These are phyloP conservation scores for Phalaenopsis equestris DNA, from an alignment of 106 monocot genomes.

Conservation along the genomic window DNA sequence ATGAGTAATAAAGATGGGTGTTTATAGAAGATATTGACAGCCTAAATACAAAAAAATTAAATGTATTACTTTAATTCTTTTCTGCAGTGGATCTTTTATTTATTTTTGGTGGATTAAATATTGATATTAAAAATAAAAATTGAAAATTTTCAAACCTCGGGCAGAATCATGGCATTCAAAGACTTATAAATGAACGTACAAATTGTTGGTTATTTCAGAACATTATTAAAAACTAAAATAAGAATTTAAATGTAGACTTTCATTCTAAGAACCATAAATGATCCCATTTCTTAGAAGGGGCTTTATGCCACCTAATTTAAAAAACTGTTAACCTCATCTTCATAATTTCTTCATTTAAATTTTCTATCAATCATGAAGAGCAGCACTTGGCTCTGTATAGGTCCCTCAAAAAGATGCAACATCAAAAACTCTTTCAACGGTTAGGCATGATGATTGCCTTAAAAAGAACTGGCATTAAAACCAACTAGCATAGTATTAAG, in stretches of 20 bases:
- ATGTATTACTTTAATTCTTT: too few relatives aligned
- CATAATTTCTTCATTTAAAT: constrained; percentile 1
- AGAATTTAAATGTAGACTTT: neutral
- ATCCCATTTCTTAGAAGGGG: too few relatives aligned
- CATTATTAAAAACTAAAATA: neutral
- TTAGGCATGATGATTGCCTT: neutral
- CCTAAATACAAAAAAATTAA: too few relatives aligned
- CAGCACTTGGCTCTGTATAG: neutral
- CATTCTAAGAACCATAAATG: neutral
- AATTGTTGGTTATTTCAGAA: neutral
- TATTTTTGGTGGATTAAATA: too few relatives aligned
- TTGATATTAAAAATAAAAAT: too few relatives aligned
- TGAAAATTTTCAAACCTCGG: too few relatives aligned
- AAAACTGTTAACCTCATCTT: neutral
- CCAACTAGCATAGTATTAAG: neutral
- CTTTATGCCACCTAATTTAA: too few relatives aligned
- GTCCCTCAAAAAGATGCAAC: neutral
- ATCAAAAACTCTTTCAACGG: neutral
- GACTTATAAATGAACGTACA: neutral
- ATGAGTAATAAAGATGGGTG: too few relatives aligned
- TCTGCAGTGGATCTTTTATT: too few relatives aligned
- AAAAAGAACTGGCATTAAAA: neutral
- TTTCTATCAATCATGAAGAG: neutral
- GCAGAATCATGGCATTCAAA: neutral
- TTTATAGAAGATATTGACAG: too few relatives aligned